Conservation (phyloP, 331 rosid genomes). For the Prunus yedoensis region DNA sequence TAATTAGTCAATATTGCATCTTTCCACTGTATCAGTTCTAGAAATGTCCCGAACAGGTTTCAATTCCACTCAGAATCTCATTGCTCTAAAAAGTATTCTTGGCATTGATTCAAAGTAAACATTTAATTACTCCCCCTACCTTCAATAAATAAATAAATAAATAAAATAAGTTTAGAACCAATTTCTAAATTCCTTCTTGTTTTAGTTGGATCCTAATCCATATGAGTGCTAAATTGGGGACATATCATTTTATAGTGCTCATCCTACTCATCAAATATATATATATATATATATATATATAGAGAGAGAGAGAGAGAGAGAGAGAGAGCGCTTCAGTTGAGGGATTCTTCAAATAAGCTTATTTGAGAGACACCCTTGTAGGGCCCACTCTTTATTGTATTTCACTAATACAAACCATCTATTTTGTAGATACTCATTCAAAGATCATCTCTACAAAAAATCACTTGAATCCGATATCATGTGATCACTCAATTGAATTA, state of each 20-base stretch:
- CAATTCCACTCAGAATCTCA: conserved; percentile 6
- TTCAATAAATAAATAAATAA: background rate
- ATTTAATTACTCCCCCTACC: background rate
- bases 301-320: too few species aligned
- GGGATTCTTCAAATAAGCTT: too few species aligned
- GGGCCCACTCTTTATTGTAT: too few species aligned
- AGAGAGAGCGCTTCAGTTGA: fast-evolving
- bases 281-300: too few species aligned
- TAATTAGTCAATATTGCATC: background rate
- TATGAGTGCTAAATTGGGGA: conserved; percentile 3
- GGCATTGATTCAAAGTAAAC: conserved; percentile 5
- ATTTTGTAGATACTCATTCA: too few species aligned
- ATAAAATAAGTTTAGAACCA: background rate
- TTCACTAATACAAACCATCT: too few species aligned
- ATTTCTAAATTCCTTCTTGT: background rate
- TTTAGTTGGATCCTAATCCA: background rate
- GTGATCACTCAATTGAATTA: too few species aligned
- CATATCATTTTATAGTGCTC: conserved; percentile 5
- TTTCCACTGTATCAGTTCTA: background rate
- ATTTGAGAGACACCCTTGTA: too few species aligned
- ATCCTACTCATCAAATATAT: conserved; percentile 12
- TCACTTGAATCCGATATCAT: too few species aligned
- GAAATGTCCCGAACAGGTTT: background rate
- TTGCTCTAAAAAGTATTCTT: background rate
- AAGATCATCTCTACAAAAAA: too few species aligned